Percentiles rank a stretch among this genome's conserved stretches.
phyloP scores from a whole-genome alignment of 2,329 filamentous ascomycete genomes.

The Diplodia mutila region DNA sequence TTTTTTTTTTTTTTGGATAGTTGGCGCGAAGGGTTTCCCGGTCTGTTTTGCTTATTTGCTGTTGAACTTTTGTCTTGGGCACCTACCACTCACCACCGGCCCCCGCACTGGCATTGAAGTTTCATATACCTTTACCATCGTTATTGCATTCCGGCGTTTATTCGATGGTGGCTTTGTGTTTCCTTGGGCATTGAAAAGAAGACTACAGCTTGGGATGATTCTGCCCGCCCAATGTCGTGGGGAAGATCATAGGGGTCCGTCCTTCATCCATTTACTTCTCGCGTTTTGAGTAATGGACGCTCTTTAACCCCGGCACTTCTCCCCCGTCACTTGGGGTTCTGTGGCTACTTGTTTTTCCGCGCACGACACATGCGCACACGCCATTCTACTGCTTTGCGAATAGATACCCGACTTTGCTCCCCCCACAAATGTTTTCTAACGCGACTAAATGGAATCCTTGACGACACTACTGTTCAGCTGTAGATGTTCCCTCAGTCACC shows the following conservation, averaged over 20 bases:
- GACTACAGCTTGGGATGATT: not conserved
- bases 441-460: not conserved
- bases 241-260: not conserved
- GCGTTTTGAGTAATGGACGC: slow-evolving; percentile 6
- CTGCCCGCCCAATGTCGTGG: slow-evolving; percentile 8
- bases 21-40: not conserved
- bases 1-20: slow-evolving; percentile 1
- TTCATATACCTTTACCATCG: not conserved
- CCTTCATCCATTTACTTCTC: slow-evolving; percentile 2
- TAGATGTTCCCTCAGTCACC: not conserved
- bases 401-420: slow-evolving; percentile 16
- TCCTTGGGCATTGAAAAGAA: not conserved
- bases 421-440: not conserved
- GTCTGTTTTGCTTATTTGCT: not conserved
- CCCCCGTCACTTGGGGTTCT: slow-evolving; percentile 1
- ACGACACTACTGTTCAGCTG: not conserved
- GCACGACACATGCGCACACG: not conserved
- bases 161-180: not conserved
- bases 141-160: slow-evolving; percentile 5
- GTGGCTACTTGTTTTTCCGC: not conserved
- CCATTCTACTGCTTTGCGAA: not conserved
- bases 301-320: not conserved
- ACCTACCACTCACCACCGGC: not conserved
- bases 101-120: not conserved
- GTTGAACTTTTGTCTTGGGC: not conserved